A percentile compares a stretch with the other conserved stretches of the same genome.
Evolutionary conservation across 306 rosid genomes (phyloP).

Genomic region (Quercus mongolica): DNA sequence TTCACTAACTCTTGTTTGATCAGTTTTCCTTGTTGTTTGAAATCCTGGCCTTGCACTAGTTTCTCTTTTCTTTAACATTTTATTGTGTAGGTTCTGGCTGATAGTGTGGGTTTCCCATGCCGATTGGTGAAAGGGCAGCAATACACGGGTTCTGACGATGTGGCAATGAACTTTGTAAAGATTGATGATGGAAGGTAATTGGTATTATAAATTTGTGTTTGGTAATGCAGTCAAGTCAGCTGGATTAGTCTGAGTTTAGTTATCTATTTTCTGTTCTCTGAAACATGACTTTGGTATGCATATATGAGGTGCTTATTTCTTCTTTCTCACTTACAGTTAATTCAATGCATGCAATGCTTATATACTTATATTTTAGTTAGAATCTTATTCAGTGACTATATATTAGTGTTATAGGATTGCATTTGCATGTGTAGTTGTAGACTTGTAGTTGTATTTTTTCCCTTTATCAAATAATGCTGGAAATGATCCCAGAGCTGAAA

Average conservation of each 20-base stretch:
- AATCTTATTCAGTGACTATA: background rate
- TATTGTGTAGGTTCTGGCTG: constrained; percentile 76
- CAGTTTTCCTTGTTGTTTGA: background rate
- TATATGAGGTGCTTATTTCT: constrained; percentile 6
- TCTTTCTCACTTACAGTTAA: constrained; percentile 12
- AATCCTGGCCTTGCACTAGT: background rate
- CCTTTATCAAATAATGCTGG: background rate
- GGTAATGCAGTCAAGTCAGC: constrained; percentile 17
- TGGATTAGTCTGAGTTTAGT: constrained; percentile 2
- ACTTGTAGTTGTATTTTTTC: background rate
- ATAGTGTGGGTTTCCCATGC: constrained; percentile 80
- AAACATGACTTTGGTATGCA: background rate
- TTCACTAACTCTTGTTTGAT: background rate
- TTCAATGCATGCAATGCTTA: background rate
- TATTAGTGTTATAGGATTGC: constrained; percentile 14
- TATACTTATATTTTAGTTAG: background rate
- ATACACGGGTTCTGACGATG: constrained; percentile 77
- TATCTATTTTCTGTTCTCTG: constrained; percentile 14
- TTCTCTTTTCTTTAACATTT: constrained; percentile 1
- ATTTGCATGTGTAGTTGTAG: constrained; percentile 1
- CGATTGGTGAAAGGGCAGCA: constrained; percentile 87
- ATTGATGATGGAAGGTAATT: constrained; percentile 84
- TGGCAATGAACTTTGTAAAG: constrained; percentile 87
- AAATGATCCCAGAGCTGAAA: constrained; percentile 6
- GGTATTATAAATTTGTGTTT: constrained; percentile 18